A percentile compares a stretch with the other conserved stretches of the same genome.
These are phyloP conservation scores for Malus fusca DNA, from an alignment of 306 rosid genomes.

Conservation along the genomic window DNA sequence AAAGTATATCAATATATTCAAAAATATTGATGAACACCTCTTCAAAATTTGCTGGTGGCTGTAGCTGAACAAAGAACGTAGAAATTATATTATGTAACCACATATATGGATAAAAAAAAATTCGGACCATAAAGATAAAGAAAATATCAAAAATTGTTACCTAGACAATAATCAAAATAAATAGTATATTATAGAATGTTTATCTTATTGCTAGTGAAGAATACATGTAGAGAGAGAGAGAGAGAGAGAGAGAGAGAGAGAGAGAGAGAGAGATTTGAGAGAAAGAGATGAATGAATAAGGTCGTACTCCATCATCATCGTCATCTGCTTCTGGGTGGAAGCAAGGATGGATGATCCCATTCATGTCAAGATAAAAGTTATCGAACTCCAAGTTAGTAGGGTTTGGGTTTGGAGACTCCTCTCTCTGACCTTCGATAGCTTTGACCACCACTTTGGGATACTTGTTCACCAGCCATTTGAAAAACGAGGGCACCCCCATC, in stretches of 20 bases:
- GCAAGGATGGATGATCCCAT: slow-evolving; percentile 49
- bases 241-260: too few relatives aligned
- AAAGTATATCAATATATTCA: slow-evolving; percentile 36
- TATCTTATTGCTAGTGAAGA: not conserved
- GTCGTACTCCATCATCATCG: not conserved
- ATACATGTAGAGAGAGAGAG: too few relatives aligned
- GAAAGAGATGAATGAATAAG: not conserved
- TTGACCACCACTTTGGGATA: slow-evolving; percentile 16
- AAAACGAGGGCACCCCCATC: slow-evolving; percentile 62
- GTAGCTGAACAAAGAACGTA: not conserved
- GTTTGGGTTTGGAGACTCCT: slow-evolving; percentile 16
- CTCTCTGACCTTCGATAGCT: slow-evolving; percentile 11
- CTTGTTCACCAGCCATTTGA: slow-evolving; percentile 35
- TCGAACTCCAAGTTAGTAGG: slow-evolving; percentile 21
- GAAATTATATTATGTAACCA: not conserved
- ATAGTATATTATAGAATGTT: too few relatives aligned
- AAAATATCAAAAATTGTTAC: not conserved
- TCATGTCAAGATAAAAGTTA: slow-evolving; percentile 55
- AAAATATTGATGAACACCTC: slow-evolving; percentile 39
- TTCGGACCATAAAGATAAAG: not conserved
- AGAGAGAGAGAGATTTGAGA: too few relatives aligned
- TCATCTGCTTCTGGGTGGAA: slow-evolving; percentile 32
- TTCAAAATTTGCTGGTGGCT: slow-evolving; percentile 23
- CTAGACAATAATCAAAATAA: not conserved
- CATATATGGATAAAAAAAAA: not conserved